phyloP scores from a whole-genome alignment of 352 stramenopile genomes.

The Globisporangium okanoganense region DNA sequence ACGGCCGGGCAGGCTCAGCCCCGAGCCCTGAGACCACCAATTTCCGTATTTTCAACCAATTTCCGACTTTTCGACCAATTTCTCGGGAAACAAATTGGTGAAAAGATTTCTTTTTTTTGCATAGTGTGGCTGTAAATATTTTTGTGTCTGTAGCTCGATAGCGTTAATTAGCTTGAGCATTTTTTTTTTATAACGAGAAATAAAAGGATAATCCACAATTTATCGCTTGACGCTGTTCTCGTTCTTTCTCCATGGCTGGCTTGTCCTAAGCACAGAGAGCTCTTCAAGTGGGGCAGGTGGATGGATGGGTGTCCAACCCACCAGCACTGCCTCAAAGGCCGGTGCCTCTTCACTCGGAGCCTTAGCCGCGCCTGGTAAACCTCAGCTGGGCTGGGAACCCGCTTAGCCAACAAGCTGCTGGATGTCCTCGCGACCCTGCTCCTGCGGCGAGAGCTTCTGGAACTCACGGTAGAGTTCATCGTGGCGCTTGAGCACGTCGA shows the following conservation, averaged over 20 bases:
- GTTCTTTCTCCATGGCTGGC: no score
- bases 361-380: no score
- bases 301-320: no score
- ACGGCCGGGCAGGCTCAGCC: neutral
- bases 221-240: neutral
- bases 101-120: no score
- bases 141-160: neutral
- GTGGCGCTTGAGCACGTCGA: constrained; percentile 36
- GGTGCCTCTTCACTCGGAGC: neutral
- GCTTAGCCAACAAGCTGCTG: constrained; percentile 31
- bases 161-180: neutral
- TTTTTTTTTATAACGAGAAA: neutral
- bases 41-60: neutral
- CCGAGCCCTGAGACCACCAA: neutral
- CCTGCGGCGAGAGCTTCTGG: constrained; percentile 35
- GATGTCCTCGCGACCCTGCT: constrained; percentile 49
- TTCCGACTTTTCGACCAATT: neutral
- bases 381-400: no score
- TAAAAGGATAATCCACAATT: neutral
- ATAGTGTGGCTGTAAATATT: neutral
- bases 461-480: constrained; percentile 49
- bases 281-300: no score
- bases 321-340: no score
- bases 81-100: no score
- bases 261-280: no score